Evolutionary conservation across 345 rosid genomes (phyloP).

Genomic region (Salix exigua): DNA sequence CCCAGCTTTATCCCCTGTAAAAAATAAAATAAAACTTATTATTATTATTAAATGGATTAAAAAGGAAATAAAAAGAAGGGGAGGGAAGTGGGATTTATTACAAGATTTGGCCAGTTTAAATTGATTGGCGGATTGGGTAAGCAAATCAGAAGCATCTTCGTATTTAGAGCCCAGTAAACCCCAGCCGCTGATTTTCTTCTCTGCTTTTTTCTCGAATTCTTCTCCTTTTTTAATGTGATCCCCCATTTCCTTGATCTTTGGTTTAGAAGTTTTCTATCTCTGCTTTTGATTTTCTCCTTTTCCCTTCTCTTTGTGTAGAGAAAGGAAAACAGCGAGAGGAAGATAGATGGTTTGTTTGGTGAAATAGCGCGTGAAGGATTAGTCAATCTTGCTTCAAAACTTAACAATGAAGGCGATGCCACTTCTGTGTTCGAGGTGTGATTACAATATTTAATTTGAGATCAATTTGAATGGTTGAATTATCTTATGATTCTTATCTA

Average conservation of each 20-base stretch:
- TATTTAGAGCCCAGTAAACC: slow-evolving; percentile 16
- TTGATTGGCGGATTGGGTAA: slow-evolving; percentile 19
- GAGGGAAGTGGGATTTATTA: neutral
- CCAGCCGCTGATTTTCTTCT: slow-evolving; percentile 22
- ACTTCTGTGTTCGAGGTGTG: too few species aligned
- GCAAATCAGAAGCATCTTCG: slow-evolving; percentile 29
- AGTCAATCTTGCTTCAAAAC: neutral
- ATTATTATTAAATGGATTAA: neutral
- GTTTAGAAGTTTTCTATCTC: neutral
- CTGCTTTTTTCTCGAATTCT: slow-evolving; percentile 29
- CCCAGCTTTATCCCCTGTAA: slow-evolving; percentile 24
- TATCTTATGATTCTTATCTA: too few species aligned
- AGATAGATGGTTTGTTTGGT: neutral
- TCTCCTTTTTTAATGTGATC: slow-evolving; percentile 16
- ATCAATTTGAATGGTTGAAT: too few species aligned
- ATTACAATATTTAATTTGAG: too few species aligned
- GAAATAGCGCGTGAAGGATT: neutral
- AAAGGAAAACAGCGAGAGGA: neutral
- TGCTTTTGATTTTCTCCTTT: neutral
- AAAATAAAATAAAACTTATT: neutral
- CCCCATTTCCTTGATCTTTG: slow-evolving; percentile 11
- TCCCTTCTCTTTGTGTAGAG: neutral
- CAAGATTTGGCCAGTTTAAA: slow-evolving; percentile 30
- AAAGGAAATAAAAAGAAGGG: neutral
- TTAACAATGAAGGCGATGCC: neutral